Conservation (phyloP, 257 asterid species). For the Solanum appendiculatum region DNA sequence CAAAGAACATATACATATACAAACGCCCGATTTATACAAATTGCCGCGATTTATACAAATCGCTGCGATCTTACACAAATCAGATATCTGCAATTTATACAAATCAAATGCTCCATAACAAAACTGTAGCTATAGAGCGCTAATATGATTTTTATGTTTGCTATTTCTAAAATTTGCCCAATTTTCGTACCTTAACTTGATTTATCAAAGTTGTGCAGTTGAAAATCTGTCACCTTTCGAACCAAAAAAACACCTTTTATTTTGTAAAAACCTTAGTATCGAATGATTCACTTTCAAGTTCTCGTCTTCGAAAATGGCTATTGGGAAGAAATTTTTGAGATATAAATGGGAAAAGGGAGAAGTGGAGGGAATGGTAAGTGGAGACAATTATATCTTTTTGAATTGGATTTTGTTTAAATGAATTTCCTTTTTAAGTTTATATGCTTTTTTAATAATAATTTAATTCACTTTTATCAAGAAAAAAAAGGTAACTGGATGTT, state of each 20-base stretch:
- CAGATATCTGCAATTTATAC: no score
- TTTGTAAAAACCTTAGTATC: rapidly evolving
- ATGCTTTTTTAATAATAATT: neutral
- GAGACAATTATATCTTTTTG: neutral
- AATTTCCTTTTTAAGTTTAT: neutral
- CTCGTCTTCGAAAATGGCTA: neutral
- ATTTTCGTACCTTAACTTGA: neutral
- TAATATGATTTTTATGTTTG: no score
- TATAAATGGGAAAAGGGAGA: neutral
- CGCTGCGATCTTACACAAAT: no score
- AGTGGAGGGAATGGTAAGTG: neutral
- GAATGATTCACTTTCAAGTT: neutral
- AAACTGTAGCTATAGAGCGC: no score
- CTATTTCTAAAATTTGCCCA: no score
- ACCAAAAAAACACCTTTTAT: neutral
- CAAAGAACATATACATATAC: no score
- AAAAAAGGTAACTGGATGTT: neutral
- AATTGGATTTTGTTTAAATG: neutral
- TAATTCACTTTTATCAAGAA: neutral
- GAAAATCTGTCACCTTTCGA: neutral
- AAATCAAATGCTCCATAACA: no score
- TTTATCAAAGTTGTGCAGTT: neutral
- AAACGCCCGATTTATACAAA: no score
- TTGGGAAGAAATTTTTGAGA: neutral
- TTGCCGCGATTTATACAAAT: no score